These are phyloP conservation scores for Allomyces arbusculus DNA, from an alignment of 192 early-diverging fungal genomes.

Conservation along the genomic window DNA sequence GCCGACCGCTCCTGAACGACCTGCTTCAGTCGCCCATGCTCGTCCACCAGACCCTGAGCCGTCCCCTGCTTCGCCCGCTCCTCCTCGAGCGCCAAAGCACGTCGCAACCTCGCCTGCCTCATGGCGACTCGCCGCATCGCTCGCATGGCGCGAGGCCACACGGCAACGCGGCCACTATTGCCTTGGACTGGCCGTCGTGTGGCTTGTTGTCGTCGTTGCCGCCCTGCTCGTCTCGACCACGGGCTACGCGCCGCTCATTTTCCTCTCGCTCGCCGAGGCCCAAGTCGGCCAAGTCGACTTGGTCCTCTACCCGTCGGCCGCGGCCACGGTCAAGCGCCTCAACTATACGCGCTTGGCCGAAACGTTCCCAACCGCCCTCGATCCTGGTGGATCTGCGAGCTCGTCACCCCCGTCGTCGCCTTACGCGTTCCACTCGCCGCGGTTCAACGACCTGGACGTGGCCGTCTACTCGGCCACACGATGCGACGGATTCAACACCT, in stretches of 20 bases:
- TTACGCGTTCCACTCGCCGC: constrained; percentile 6
- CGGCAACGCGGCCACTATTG: constrained; percentile 10
- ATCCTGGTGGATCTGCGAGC: neutral
- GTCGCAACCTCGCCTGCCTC: too few relatives aligned
- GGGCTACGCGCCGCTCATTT: constrained; percentile 6
- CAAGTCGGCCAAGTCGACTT: constrained; percentile 8
- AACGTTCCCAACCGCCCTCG: neutral
- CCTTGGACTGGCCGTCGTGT: constrained; percentile 10
- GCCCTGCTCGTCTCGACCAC: constrained; percentile 9
- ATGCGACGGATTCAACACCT: neutral
- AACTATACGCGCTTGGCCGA: constrained; percentile 6
- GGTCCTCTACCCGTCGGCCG: constrained; percentile 1
- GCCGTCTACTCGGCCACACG: constrained; percentile 2
- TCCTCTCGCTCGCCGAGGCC: constrained; percentile 7
- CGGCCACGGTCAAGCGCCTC: neutral
- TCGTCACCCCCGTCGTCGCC: neutral
- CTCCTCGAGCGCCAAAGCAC: too few relatives aligned
- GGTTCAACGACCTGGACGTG: constrained; percentile 2
- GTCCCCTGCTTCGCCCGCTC: too few relatives aligned
- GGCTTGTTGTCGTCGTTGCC: constrained; percentile 6
- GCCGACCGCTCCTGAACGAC: too few relatives aligned
- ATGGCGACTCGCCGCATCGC: neutral
- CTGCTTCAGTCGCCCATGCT: too few relatives aligned
- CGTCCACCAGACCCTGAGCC: too few relatives aligned
- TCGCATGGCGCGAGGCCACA: constrained; percentile 5